Conservation (phyloP, 345 rosid species). For the Streptanthus diversifolius region DNA sequence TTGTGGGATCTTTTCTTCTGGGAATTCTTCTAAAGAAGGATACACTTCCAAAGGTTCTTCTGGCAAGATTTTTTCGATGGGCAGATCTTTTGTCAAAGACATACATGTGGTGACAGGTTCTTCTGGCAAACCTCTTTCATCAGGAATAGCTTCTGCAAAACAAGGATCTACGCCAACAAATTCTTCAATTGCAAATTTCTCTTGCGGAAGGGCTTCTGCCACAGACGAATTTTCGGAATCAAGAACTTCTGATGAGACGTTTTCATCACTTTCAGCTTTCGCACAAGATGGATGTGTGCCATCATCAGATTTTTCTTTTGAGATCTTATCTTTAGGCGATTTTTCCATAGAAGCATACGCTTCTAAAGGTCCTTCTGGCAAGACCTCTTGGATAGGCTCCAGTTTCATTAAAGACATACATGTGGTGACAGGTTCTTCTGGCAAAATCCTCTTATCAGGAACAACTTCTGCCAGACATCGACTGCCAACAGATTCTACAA, state of each 20-base stretch:
- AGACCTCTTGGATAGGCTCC: neutral
- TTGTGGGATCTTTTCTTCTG: neutral
- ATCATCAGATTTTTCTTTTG: slow-evolving; percentile 2
- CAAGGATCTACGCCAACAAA: neutral
- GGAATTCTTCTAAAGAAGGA: neutral
- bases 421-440: slow-evolving; percentile 9
- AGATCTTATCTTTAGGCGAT: neutral
- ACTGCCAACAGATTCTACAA: slow-evolving; percentile 7
- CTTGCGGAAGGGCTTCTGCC: slow-evolving; percentile 7
- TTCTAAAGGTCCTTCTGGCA: slow-evolving; percentile 9
- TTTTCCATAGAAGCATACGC: neutral
- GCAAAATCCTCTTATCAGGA: slow-evolving; percentile 7
- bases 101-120: slow-evolving; percentile 7
- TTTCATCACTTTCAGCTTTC: neutral
- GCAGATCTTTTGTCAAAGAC: neutral
- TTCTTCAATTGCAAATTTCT: slow-evolving; percentile 3
- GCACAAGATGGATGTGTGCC: slow-evolving; percentile 7
- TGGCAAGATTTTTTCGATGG: neutral
- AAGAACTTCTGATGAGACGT: neutral
- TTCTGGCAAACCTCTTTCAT: neutral
- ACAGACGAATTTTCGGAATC: neutral
- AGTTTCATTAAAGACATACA: neutral
- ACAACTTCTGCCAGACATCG: slow-evolving; percentile 9
- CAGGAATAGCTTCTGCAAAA: neutral
- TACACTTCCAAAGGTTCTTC: neutral